phyloP scores from a whole-genome alignment of 176 grass and related monocot species.

The Triticum turgidum region DNA sequence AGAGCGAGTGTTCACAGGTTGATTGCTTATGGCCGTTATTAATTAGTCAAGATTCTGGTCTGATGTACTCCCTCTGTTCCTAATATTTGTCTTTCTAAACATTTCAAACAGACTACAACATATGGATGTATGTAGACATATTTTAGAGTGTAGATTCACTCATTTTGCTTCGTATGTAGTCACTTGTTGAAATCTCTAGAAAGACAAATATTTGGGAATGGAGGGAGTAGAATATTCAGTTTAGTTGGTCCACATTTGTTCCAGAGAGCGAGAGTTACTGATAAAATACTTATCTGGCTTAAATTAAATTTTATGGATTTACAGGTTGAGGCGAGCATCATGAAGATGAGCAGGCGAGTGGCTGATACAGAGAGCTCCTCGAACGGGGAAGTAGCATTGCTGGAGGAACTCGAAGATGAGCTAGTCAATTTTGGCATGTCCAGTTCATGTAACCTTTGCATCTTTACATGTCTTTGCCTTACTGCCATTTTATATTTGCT shows the following conservation, averaged over 20 bases:
- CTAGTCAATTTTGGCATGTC: not conserved
- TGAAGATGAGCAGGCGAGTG: slow-evolving; percentile 1
- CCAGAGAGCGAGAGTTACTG: not conserved
- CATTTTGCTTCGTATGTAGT: no score
- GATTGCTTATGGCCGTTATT: not conserved
- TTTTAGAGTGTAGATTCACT: no score
- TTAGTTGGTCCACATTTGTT: not conserved
- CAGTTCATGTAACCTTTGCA: not conserved
- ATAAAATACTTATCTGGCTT: not conserved
- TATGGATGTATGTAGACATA: no score
- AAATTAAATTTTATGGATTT: not conserved
- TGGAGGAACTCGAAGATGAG: slow-evolving; percentile 53
- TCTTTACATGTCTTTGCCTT: not conserved
- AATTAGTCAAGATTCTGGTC: not conserved
- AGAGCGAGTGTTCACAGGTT: no score
- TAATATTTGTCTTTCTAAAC: no score
- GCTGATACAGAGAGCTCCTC: not conserved
- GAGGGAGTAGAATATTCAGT: not conserved
- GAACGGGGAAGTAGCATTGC: slow-evolving; percentile 38
- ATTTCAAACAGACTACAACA: no score
- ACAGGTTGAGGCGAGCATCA: slow-evolving; percentile 19
- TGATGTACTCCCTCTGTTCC: not conserved
- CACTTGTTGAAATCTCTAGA: no score
- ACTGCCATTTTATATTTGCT: no score
- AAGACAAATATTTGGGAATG: no score